Percentiles rank a stretch among this genome's conserved stretches.
Evolutionary conservation across 371 early-diverging fungal genomes (phyloP).

Genomic region (Mortierella sp.): DNA sequence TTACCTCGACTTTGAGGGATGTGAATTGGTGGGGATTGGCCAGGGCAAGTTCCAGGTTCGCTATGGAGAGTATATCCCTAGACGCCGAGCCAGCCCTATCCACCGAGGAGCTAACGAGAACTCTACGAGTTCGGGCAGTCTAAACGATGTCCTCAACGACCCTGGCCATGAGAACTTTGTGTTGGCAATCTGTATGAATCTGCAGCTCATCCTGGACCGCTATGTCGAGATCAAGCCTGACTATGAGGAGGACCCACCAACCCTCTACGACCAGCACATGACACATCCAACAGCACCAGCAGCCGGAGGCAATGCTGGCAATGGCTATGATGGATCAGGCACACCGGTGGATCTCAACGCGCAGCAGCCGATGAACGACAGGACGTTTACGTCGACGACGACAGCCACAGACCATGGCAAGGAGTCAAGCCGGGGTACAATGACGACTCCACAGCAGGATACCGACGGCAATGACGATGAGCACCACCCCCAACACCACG

Average conservation of each 20-base stretch:
- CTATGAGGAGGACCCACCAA: slow-evolving; percentile 37
- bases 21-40: slow-evolving; percentile 42
- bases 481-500: neutral
- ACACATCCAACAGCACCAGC: neutral
- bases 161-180: slow-evolving; percentile 57
- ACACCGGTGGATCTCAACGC: slow-evolving; percentile 8
- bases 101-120: slow-evolving; percentile 2
- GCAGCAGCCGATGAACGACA: neutral
- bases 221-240: slow-evolving; percentile 54
- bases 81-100: slow-evolving; percentile 39
- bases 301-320: neutral
- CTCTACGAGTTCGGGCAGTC: neutral
- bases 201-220: slow-evolving; percentile 53
- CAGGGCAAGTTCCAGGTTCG: slow-evolving; percentile 51
- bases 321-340: slow-evolving; percentile 15
- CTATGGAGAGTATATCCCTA: slow-evolving; percentile 55
- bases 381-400: slow-evolving; percentile 35
- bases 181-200: slow-evolving; percentile 37
- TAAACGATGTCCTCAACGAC: slow-evolving; percentile 29
- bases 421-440: slow-evolving; percentile 2
- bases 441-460: slow-evolving; percentile 6
- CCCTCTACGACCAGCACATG: slow-evolving; percentile 36
- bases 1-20: slow-evolving; percentile 54
- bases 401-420: slow-evolving; percentile 13
- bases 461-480: slow-evolving; percentile 4